Conservation (phyloP, 169 alveolate species). For the Eimeria praecox region DNA sequence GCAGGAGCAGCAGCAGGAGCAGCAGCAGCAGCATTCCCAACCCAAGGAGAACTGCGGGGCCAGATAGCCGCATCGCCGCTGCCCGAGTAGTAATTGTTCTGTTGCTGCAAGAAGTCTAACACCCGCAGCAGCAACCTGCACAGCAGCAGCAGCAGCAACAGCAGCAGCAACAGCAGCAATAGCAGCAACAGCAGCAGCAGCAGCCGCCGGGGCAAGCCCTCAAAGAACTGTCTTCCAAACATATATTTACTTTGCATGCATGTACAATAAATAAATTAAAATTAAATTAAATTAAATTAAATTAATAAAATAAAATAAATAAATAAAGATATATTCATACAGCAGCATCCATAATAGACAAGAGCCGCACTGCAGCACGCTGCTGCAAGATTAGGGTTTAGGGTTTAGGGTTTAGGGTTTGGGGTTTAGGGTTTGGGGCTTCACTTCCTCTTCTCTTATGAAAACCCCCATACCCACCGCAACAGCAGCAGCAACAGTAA, state of each 20-base stretch:
- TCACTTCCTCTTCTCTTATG: background rate
- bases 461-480: no score
- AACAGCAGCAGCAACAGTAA: background rate
- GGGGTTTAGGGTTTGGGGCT: no score
- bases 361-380: background rate
- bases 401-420: background rate
- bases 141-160: slow-evolving; percentile 2
- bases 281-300: no score
- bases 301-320: no score
- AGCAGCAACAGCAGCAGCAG: background rate
- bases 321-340: no score
- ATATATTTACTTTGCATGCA: background rate
- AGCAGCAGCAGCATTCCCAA: slow-evolving; percentile 30
- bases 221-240: no score
- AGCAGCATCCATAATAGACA: no score
- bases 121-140: slow-evolving; percentile 57
- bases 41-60: slow-evolving; percentile 16
- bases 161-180: background rate
- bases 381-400: background rate
- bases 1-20: slow-evolving; percentile 11
- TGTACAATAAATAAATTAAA: no score
- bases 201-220: background rate
- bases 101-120: slow-evolving; percentile 55
- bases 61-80: background rate
- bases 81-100: slow-evolving; percentile 43